Evolutionary conservation across 352 stramenopile species (phyloP), one percentile per base, ranked within the genome.

Genomic region (Pythium coloratum): DNA sequence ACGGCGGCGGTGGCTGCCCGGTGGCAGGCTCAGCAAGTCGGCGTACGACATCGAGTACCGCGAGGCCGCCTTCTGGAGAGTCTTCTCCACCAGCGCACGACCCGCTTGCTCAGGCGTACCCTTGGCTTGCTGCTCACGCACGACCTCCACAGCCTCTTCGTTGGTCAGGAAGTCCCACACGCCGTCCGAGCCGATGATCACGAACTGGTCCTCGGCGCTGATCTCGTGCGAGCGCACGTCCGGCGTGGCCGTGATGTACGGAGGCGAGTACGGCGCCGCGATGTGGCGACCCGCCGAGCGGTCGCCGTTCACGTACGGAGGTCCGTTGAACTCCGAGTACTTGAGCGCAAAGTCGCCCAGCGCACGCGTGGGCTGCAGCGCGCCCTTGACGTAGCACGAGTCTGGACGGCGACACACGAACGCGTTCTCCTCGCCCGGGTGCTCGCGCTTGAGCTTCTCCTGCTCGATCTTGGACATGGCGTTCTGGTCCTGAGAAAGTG

Each of bases 91-190:
- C 16, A 97, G 57, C 36, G 77, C 78, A 47, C 89, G 84, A 0
- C 85, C 86, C 1, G 90, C 89, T 16, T 88, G 77, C 16, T 92
- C 82, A 55, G 89, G 79, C 28, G 92, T 88, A 33, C 86, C 84
- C 12, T 79, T 73, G 0, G 71, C 73, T 13, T 74, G 64, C 46
- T 93, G 77, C 38, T 80, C 75, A 28, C 81, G 81, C 16, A 98
- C 95, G n/a, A 98, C 81, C 40, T 97, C 88, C 1, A 98, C 90
- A 16, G 91, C 96, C 46, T 99, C 97, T 74, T 98, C 86, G 72
- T 98, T 99, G 66, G 71, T 90, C 49, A 99, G 80, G 51, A 98
- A 97, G 78, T 99, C 97, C 97, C 97, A 99, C n/a, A 99, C 76
- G 13, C 97, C 97, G 78, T 99, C 97, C 70, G 96, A 99, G 28